phyloP scores from a whole-genome alignment of 1,284 basidiomycete genomes.

The Ustilago sp. region DNA sequence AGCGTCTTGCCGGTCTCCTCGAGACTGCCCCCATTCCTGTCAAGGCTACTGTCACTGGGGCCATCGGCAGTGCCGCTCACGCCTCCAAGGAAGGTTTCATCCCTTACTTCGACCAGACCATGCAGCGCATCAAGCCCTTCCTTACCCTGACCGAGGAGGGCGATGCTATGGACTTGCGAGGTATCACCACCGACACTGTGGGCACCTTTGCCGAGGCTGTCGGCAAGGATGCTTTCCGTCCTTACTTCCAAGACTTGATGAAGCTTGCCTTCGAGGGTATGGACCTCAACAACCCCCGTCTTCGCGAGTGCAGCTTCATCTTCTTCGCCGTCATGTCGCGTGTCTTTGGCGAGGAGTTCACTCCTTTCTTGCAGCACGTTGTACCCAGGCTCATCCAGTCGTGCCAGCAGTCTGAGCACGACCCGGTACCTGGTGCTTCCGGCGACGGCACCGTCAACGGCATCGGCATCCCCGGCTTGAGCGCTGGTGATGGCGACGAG shows the following conservation, averaged over 20 bases:
- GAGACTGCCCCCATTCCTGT: conserved; percentile 86
- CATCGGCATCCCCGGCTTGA: conserved; percentile 76
- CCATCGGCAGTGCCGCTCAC: conserved; percentile 97
- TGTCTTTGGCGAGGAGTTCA: conserved; percentile 95
- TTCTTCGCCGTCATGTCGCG: conserved; percentile 98
- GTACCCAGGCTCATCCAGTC: conserved; percentile 87
- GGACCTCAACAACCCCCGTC: conserved; percentile 83
- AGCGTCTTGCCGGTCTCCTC: conserved; percentile 87
- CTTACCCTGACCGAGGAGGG: conserved; percentile 84
- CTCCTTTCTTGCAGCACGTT: conserved; percentile 85
- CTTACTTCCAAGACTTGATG: conserved; percentile 97
- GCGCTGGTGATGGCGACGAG: conserved; percentile 78
- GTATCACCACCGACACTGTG: conserved; percentile 97
- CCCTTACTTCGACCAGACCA: conserved; percentile 94
- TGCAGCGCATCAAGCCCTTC: conserved; percentile 85
- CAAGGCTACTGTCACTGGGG: conserved; percentile 96
- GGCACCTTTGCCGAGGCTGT: conserved; percentile 98
- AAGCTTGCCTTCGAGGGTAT: conserved; percentile 91
- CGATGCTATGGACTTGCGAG: conserved; percentile 88
- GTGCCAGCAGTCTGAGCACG: conserved; percentile 79
- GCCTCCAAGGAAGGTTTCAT: conserved; percentile 93
- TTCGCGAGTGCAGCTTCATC: conserved; percentile 96
- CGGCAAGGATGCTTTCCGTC: conserved; percentile 91
- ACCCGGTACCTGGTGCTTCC: conserved; percentile 69
- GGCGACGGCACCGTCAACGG: conserved; percentile 67